phyloP scores from a whole-genome alignment of 1,139 yeast species.

The Kurtzmaniella quercitrusa region DNA sequence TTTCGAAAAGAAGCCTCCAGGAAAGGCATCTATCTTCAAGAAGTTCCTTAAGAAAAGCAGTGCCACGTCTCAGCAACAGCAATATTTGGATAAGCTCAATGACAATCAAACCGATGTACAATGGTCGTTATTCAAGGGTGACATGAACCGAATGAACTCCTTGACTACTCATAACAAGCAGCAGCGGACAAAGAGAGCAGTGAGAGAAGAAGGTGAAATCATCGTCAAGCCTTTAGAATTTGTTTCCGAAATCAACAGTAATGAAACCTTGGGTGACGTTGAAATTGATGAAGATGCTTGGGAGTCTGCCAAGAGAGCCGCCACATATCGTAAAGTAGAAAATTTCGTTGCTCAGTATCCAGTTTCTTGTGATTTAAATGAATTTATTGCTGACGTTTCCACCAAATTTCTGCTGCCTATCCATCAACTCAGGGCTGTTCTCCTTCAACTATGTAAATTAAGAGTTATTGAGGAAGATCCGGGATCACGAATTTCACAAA shows the following conservation, averaged over 20 bases:
- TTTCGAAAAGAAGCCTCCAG: constrained; percentile 15
- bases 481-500: constrained; percentile 31
- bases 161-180: constrained; percentile 67
- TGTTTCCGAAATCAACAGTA: constrained; percentile 47
- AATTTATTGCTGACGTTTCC: constrained; percentile 42
- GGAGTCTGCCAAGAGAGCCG: constrained; percentile 7
- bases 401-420: constrained; percentile 36
- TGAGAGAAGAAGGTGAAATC: constrained; percentile 61
- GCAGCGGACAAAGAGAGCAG: constrained; percentile 61
- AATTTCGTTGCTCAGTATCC: constrained; percentile 29
- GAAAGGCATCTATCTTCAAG: constrained; percentile 44
- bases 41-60: constrained; percentile 42
- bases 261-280: constrained; percentile 31
- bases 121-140: constrained; percentile 43
- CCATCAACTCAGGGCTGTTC: constrained; percentile 35
- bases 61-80: constrained; percentile 14
- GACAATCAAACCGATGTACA: constrained; percentile 26
- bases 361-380: constrained; percentile 33
- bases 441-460: constrained; percentile 39
- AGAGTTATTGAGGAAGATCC: constrained; percentile 33
- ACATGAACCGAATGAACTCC: constrained; percentile 73
- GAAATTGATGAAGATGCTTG: constrained; percentile 13
- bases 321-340: constrained; percentile 26
- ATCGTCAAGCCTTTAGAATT: constrained; percentile 69
- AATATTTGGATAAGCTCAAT: constrained; percentile 6